Conservation (phyloP, 2,329 filamentous ascomycete species). For the Aureobasidium lini region DNA sequence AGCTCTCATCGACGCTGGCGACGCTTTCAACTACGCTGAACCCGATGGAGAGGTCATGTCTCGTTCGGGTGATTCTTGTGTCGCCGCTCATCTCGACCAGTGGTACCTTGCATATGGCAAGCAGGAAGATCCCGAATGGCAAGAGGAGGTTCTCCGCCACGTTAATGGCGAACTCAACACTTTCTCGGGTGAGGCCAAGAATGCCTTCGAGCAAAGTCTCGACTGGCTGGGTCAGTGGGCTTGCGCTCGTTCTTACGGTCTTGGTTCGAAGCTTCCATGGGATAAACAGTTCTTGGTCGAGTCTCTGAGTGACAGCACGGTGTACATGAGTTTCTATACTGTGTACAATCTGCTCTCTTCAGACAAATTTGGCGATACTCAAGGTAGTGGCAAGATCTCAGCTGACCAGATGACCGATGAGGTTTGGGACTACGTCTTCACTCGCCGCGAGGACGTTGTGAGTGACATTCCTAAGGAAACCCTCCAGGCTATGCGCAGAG, state of each 20-base stretch:
- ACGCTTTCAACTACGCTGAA: constrained; percentile 89
- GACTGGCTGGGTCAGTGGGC: constrained; percentile 96
- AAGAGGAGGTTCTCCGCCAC: constrained; percentile 63
- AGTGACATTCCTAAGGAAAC: constrained; percentile 67
- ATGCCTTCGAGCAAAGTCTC: constrained; percentile 70
- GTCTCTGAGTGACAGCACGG: constrained; percentile 80
- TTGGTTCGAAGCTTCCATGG: constrained; percentile 93
- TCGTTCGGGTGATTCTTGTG: constrained; percentile 85
- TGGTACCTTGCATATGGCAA: constrained; percentile 95
- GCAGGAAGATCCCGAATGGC: constrained; percentile 73
- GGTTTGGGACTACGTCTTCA: constrained; percentile 95
- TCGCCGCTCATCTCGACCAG: constrained; percentile 87
- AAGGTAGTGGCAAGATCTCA: constrained; percentile 60
- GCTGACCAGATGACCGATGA: constrained; percentile 88
- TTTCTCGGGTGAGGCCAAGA: constrained; percentile 55
- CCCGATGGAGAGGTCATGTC: constrained; percentile 85
- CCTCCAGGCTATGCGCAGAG: constrained; percentile 73
- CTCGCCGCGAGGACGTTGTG: constrained; percentile 61
- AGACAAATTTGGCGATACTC: constrained; percentile 74
- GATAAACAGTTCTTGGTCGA: constrained; percentile 87
- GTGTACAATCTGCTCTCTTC: constrained; percentile 53
- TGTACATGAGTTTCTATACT: constrained; percentile 78
- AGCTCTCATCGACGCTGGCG: constrained; percentile 64
- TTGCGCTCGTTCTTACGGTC: constrained; percentile 81
- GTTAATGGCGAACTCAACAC: constrained; percentile 69